Conservation (phyloP, 306 rosid species). For the Casuarina equisetifolia region DNA sequence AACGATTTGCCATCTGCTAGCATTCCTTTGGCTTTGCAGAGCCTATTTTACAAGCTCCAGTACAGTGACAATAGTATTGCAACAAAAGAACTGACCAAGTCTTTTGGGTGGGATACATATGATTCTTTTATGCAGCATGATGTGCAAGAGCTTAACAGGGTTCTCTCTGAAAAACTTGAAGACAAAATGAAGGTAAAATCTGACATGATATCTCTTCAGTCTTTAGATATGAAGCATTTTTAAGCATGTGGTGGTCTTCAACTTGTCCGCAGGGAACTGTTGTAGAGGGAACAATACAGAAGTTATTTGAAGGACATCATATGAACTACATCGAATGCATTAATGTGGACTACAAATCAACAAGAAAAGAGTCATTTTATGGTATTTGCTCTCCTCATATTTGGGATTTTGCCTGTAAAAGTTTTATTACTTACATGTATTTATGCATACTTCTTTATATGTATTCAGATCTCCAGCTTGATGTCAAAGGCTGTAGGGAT, state of each 20-base stretch:
- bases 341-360: slow-evolving; percentile 97
- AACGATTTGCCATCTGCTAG: slow-evolving; percentile 86
- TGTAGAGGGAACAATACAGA: slow-evolving; percentile 98
- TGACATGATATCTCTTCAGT: slow-evolving; percentile 19
- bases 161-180: slow-evolving; percentile 84
- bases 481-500: slow-evolving; percentile 97
- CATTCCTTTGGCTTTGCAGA: slow-evolving; percentile 88
- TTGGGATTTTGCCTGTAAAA: neutral
- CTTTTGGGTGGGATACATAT: slow-evolving; percentile 94
- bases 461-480: slow-evolving; percentile 92
- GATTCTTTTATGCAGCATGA: slow-evolving; percentile 97
- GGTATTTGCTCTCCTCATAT: slow-evolving; percentile 46
- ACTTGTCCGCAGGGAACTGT: slow-evolving; percentile 76
- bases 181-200: slow-evolving; percentile 81
- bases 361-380: slow-evolving; percentile 97
- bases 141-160: slow-evolving; percentile 88
- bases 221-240: slow-evolving; percentile 3
- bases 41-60: slow-evolving; percentile 87
- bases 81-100: slow-evolving; percentile 86
- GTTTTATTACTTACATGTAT: slow-evolving; percentile 14
- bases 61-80: slow-evolving; percentile 86
- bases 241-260: slow-evolving; percentile 12
- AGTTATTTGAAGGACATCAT: slow-evolving; percentile 97
- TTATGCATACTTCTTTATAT: slow-evolving; percentile 30
- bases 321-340: slow-evolving; percentile 99